Evolutionary conservation across 495 filamentous ascomycete genomes (phyloP).

Genomic region (Neurospora pannonica): DNA sequence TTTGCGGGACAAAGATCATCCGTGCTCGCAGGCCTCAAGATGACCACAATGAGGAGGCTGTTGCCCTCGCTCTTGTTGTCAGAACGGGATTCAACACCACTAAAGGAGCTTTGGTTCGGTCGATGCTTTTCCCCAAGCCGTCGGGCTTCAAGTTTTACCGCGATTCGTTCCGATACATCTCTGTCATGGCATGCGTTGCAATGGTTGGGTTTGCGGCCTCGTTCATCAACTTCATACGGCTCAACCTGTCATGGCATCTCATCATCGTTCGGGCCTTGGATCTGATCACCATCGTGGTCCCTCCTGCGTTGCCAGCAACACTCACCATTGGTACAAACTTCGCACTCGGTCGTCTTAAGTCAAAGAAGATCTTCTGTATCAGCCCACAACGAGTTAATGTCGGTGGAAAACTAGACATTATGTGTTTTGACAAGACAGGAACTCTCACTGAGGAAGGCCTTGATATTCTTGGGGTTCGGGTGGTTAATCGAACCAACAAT

Average conservation of each 20-base stretch:
- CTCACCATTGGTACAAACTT: constrained; percentile 96
- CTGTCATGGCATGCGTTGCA: constrained; percentile 90
- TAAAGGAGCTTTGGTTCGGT: constrained; percentile 90
- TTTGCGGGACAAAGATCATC: constrained; percentile 92
- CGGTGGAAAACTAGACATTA: constrained; percentile 86
- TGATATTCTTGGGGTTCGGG: constrained; percentile 82
- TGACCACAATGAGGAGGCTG: constrained; percentile 72
- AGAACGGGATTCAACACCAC: constrained; percentile 96
- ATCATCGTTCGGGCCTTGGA: constrained; percentile 90
- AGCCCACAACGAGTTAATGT: constrained; percentile 95
- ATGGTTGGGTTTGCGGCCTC: constrained; percentile 80
- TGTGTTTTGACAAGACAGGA: constrained; percentile 98
- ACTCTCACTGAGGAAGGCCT: constrained; percentile 96
- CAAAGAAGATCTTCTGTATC: constrained; percentile 90
- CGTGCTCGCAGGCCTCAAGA: constrained; percentile 82
- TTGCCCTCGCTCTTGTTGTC: constrained; percentile 83
- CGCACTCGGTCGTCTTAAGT: constrained; percentile 75
- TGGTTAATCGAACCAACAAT: constrained; percentile 54
- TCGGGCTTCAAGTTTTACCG: constrained; percentile 97
- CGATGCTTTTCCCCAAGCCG: constrained; percentile 98
- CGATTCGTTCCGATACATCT: constrained; percentile 96
- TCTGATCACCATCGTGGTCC: constrained; percentile 95
- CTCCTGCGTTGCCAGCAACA: constrained; percentile 92
- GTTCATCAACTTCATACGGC: constrained; percentile 81
- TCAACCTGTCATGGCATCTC: constrained; percentile 74